Conservation (phyloP, 257 asterid genomes). For the Scutellaria baicalensis region DNA sequence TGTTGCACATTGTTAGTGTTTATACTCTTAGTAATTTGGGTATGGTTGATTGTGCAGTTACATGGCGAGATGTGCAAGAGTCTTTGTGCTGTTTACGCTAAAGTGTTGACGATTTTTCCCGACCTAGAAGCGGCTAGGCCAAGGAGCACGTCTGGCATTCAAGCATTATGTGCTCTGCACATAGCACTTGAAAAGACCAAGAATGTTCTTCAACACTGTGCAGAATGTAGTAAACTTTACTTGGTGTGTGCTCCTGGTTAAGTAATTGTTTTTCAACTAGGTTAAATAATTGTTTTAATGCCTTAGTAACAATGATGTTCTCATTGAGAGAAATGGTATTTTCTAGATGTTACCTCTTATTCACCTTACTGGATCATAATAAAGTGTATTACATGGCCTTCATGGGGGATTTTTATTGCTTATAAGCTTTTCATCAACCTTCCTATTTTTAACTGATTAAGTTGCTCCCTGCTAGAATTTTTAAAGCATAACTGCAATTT, state of each 20-base stretch:
- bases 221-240: slow-evolving; percentile 96
- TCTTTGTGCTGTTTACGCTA: slow-evolving; percentile 61
- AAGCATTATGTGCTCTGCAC: slow-evolving; percentile 94
- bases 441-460: background rate
- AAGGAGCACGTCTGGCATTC: slow-evolving; percentile 96
- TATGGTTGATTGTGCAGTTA: slow-evolving; percentile 51
- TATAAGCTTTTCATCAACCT: background rate
- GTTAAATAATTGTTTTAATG: background rate
- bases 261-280: background rate
- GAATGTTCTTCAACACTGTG: slow-evolving; percentile 88
- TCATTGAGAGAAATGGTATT: background rate
- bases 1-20: background rate
- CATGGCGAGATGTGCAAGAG: slow-evolving; percentile 97
- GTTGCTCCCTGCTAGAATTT: background rate
- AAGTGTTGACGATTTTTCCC: slow-evolving; percentile 81
- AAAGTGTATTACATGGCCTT: background rate
- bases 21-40: background rate
- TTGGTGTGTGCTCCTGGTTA: slow-evolving; percentile 44
- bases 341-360: background rate
- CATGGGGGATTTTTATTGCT: background rate
- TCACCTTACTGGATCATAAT: background rate
- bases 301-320: background rate
- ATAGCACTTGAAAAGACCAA: slow-evolving; percentile 98
- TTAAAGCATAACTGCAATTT: background rate
- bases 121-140: slow-evolving; percentile 97